Percentiles rank a stretch among this genome's conserved stretches.
Evolutionary conservation across 495 filamentous ascomycete genomes (phyloP).

Genomic region (Pseudomonodictys pantanalensis): DNA sequence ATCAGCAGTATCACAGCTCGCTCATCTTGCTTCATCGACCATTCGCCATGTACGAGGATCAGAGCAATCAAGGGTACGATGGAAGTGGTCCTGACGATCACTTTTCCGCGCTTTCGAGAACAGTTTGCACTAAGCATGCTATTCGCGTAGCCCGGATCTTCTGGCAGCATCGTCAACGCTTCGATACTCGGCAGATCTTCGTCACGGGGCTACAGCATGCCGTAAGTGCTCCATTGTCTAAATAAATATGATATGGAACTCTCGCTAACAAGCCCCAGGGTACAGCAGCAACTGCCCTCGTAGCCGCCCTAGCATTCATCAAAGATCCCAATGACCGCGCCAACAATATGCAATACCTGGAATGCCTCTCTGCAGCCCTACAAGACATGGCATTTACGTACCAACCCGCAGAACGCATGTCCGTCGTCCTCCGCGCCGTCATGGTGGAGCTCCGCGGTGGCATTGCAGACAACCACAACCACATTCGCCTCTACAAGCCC

Average conservation of each 20-base stretch:
- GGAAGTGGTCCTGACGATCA: constrained; percentile 43
- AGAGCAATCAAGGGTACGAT: constrained; percentile 20
- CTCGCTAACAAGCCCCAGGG: constrained; percentile 29
- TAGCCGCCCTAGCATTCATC: constrained; percentile 51
- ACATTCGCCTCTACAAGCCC: constrained; percentile 28
- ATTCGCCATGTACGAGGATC: constrained; percentile 48
- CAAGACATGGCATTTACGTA: constrained; percentile 39
- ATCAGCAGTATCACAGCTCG: constrained; percentile 53
- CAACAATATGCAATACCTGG: constrained; percentile 42
- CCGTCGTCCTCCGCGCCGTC: constrained; percentile 36
- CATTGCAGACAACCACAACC: constrained; percentile 1
- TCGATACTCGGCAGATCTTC: constrained; percentile 48
- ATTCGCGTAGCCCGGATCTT: constrained; percentile 51
- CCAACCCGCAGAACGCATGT: constrained; percentile 41
- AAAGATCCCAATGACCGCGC: constrained; percentile 41
- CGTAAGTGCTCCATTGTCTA: constrained; percentile 5
- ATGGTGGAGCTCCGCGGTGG: constrained; percentile 37
- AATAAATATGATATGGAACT: neutral
- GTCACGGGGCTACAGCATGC: constrained; percentile 51
- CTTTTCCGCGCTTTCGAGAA: constrained; percentile 43
- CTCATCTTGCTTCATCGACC: constrained; percentile 52
- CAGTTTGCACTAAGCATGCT: constrained; percentile 53
- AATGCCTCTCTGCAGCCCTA: constrained; percentile 36
- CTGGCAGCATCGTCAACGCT: constrained; percentile 52
- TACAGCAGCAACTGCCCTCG: constrained; percentile 51